phyloP scores from a whole-genome alignment of 192 early-diverging fungal species.

The Spinellus fusiger region DNA sequence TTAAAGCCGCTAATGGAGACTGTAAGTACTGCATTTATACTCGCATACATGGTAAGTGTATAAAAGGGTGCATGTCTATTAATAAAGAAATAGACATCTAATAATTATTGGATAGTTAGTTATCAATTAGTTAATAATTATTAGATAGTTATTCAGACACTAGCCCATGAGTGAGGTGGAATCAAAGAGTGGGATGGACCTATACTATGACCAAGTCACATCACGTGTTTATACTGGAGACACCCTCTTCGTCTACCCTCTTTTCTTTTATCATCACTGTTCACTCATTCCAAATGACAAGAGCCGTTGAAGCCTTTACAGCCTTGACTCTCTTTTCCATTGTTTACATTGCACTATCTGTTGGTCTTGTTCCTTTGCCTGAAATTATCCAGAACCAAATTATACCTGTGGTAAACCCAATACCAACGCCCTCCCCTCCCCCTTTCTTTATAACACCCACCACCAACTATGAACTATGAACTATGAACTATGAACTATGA shows the following conservation, averaged over 20 bases:
- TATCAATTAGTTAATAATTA: not conserved
- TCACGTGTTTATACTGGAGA: not conserved
- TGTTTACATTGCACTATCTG: constrained; percentile 37
- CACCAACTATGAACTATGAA: not conserved
- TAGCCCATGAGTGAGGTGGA: not conserved
- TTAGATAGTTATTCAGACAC: not conserved
- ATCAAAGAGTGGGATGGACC: not conserved
- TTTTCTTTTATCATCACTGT: not conserved
- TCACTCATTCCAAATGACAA: constrained; percentile 36
- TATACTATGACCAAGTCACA: not conserved
- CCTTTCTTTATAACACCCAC: not conserved
- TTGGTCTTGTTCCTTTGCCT: constrained; percentile 41
- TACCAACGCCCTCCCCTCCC: not conserved
- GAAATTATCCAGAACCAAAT: constrained; percentile 43
- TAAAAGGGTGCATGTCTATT: no score
- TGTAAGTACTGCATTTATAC: not conserved
- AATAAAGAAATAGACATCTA: no score
- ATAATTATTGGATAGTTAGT: no score
- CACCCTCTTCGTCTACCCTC: not conserved
- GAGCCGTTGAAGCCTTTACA: constrained; percentile 45
- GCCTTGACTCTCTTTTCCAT: constrained; percentile 34
- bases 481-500: not conserved
- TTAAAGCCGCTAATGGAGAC: not conserved
- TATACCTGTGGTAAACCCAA: constrained; percentile 42
- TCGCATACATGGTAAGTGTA: no score